Percentiles rank a stretch among this genome's conserved stretches.
Evolutionary conservation across 257 asterid species (phyloP).

Genomic region (Solanum phureja): DNA sequence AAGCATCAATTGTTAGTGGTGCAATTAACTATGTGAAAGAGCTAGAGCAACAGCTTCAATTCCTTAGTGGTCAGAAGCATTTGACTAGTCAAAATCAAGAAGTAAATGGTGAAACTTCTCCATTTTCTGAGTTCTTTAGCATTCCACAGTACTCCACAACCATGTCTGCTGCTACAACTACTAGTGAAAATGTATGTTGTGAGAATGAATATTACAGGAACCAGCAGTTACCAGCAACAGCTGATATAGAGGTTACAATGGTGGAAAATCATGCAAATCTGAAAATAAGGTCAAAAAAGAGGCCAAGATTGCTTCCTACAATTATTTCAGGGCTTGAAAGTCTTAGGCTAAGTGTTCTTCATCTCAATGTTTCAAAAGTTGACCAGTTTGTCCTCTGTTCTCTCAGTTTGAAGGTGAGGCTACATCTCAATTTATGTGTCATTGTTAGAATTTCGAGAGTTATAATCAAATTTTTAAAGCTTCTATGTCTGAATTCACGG

Average conservation of each 20-base stretch:
- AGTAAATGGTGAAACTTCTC: not conserved
- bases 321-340: conserved; percentile 25
- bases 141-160: conserved; percentile 23
- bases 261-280: conserved; percentile 35
- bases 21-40: conserved; percentile 36
- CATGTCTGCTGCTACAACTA: not conserved
- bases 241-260: conserved; percentile 38
- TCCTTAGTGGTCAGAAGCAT: conserved; percentile 14
- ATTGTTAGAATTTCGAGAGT: not conserved
- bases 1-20: conserved; percentile 36
- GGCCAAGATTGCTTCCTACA: conserved; percentile 19
- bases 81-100: not conserved
- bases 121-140: conserved; percentile 27
- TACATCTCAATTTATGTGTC: not conserved
- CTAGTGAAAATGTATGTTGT: not conserved
- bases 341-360: conserved; percentile 24
- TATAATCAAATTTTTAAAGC: not conserved
- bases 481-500: not conserved
- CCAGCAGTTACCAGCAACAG: conserved; percentile 5
- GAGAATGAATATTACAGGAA: not conserved
- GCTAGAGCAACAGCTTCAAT: conserved; percentile 30
- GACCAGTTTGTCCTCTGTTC: conserved; percentile 21
- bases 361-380: conserved; percentile 27
- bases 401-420: conserved; percentile 24
- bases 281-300: conserved; percentile 18